Percentiles rank a stretch among this genome's conserved stretches.
These are phyloP conservation scores for Encephalitozoon hellem DNA, from an alignment of 371 early-diverging fungal genomes.

Conservation along the genomic window DNA sequence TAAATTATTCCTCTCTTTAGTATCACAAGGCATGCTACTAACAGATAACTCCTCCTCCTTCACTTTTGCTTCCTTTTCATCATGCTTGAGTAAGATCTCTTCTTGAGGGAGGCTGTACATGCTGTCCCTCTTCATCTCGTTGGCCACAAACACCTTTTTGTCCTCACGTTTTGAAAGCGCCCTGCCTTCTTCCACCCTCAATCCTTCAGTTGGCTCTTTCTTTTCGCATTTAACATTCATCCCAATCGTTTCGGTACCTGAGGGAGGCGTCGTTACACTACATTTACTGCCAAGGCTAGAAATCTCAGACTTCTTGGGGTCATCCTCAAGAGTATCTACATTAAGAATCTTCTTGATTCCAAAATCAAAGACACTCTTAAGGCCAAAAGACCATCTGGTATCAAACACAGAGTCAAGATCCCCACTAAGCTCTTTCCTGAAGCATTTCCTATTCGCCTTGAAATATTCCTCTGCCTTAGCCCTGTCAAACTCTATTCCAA, in stretches of 20 bases:
- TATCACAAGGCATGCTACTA: not conserved
- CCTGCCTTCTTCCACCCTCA: not conserved
- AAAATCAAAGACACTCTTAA: conserved; percentile 35
- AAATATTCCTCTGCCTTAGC: not conserved
- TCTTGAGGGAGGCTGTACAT: not conserved
- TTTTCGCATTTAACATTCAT: no score
- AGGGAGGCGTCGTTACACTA: no score
- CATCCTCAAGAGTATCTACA: conserved; percentile 13
- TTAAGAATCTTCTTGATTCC: conserved; percentile 43
- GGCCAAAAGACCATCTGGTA: conserved; percentile 10
- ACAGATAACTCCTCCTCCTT: not conserved
- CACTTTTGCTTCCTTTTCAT: not conserved
- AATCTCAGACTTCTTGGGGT: not conserved
- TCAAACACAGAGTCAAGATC: not conserved
- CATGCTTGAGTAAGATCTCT: not conserved
- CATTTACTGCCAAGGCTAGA: not conserved
- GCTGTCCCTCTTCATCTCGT: not conserved
- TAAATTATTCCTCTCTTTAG: not conserved
- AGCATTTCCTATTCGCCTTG: conserved; percentile 8
- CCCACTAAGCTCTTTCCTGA: not conserved
- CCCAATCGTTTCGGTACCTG: no score
- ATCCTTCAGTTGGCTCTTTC: not conserved
- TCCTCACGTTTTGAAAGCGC: not conserved
- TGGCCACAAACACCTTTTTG: not conserved
- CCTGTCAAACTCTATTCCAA: not conserved